Evolutionary conservation across 148 eudicot genomes (phyloP).

Genomic region (Tetragonia tetragonoides): DNA sequence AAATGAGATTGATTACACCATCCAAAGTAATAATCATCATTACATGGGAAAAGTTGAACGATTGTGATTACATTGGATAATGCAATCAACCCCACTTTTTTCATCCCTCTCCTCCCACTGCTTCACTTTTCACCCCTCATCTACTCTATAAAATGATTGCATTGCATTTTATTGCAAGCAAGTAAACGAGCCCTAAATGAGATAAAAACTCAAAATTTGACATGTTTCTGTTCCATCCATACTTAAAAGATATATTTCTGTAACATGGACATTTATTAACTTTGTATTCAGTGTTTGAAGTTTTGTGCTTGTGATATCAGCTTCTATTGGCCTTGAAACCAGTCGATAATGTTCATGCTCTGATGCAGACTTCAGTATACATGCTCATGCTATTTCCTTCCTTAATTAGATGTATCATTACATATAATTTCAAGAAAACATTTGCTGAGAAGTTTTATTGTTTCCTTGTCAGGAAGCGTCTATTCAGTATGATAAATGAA

Average conservation of each 20-base stretch:
- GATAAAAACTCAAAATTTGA: too few relatives aligned
- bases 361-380: background rate
- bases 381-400: background rate
- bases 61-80: too few relatives aligned
- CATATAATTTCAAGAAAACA: background rate
- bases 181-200: too few relatives aligned
- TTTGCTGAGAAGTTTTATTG: slow-evolving; percentile 18
- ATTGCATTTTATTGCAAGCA: too few relatives aligned
- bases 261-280: background rate
- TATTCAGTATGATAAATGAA: slow-evolving; percentile 78
- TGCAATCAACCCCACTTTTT: too few relatives aligned
- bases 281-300: background rate
- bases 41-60: too few relatives aligned
- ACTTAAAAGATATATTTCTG: background rate
- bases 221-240: too few relatives aligned
- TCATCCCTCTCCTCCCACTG: too few relatives aligned
- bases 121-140: too few relatives aligned
- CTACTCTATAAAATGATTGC: too few relatives aligned
- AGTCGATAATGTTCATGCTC: background rate
- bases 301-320: background rate
- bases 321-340: background rate
- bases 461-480: slow-evolving; percentile 61
- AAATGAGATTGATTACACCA: too few relatives aligned
- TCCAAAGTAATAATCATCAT: too few relatives aligned
- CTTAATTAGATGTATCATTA: background rate